phyloP scores from a whole-genome alignment of 2,329 filamentous ascomycete species.

The Phyllosticta paracitricarpa region DNA sequence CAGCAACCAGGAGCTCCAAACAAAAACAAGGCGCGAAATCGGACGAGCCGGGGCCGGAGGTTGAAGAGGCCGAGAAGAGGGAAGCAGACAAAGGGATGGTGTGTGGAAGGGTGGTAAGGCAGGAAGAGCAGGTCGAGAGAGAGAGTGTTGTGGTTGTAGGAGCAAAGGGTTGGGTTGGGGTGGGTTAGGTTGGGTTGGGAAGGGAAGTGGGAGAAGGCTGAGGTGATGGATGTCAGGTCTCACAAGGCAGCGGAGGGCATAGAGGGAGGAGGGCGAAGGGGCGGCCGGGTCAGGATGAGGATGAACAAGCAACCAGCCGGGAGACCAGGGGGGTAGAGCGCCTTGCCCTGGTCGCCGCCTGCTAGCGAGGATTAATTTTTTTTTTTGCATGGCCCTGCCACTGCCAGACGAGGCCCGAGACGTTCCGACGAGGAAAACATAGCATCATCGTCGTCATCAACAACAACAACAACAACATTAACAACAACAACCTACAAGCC shows the following conservation, averaged over 20 bases:
- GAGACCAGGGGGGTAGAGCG: not conserved
- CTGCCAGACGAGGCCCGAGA: not conserved
- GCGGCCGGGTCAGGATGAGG: not conserved
- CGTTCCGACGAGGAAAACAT: no score
- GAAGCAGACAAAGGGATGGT: not conserved
- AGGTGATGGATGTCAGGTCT: not conserved
- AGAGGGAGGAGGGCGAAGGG: not conserved
- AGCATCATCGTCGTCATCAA: no score
- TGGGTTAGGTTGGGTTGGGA: not conserved
- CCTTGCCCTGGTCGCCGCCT: not conserved
- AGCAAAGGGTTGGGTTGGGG: not conserved
- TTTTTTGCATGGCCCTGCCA: not conserved
- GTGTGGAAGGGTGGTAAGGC: not conserved
- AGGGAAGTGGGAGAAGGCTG: not conserved
- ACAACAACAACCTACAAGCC: no score
- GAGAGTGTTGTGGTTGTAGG: not conserved
- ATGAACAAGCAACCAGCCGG: not conserved
- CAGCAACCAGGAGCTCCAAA: not conserved
- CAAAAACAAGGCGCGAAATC: not conserved
- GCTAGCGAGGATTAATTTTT: not conserved
- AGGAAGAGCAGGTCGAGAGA: no score
- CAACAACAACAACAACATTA: no score
- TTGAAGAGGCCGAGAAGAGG: not conserved
- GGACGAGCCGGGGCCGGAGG: not conserved
- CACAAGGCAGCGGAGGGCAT: not conserved